Conservation (phyloP, 768 basidiomycete species). For the Royoungia palumana region DNA sequence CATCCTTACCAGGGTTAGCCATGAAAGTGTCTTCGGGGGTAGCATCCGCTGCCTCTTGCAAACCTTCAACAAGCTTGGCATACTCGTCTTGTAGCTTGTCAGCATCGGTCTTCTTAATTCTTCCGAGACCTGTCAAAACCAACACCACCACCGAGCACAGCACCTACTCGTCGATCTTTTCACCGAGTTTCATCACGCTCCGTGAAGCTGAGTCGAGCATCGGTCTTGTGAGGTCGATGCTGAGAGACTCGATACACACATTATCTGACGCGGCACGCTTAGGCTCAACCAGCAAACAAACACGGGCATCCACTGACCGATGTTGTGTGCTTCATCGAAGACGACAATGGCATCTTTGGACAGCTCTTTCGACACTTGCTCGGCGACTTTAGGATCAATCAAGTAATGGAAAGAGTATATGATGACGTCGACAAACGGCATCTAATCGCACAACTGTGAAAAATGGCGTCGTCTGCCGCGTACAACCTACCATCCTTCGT, state of each 20-base stretch:
- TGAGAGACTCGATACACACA: constrained; percentile 97
- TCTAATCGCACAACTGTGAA: constrained; percentile 44
- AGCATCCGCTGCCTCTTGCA: constrained; percentile 68
- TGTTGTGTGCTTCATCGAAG: constrained; percentile 99
- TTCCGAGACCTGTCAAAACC: constrained; percentile 31
- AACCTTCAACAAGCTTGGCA: constrained; percentile 88
- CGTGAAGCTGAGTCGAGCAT: constrained; percentile 95
- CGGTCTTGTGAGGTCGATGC: constrained; percentile 93
- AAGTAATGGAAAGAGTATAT: constrained; percentile 99
- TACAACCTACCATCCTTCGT: constrained; percentile 79
- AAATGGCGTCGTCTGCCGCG: not conserved
- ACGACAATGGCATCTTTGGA: constrained; percentile 98
- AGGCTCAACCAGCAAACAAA: constrained; percentile 1
- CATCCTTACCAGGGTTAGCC: constrained; percentile 76
- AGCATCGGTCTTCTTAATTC: constrained; percentile 92
- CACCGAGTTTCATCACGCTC: constrained; percentile 80
- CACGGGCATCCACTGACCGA: constrained; percentile 52
- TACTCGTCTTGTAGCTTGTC: constrained; percentile 96
- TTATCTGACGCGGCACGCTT: constrained; percentile 60
- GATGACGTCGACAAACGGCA: constrained; percentile 93
- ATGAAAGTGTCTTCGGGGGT: constrained; percentile 78
- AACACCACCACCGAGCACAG: not conserved
- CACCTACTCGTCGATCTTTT: constrained; percentile 91
- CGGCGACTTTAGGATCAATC: constrained; percentile 97
- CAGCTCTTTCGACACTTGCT: constrained; percentile 97